Conservation (phyloP, 2,329 filamentous ascomycete genomes). For the Aspergillus eucalypticola region DNA sequence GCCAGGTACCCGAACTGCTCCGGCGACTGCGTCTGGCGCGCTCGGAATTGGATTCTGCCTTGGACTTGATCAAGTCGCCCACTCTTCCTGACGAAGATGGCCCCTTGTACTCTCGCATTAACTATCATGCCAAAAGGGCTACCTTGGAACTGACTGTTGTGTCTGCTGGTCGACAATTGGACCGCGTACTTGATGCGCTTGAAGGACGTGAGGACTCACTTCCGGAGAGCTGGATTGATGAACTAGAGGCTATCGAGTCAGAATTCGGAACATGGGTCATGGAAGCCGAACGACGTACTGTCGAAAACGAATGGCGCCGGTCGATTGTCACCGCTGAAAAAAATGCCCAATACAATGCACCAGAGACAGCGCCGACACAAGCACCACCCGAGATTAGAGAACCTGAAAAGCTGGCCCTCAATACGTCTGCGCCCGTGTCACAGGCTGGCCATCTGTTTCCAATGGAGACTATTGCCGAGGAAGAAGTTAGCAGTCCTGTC, state of each 20-base stretch:
- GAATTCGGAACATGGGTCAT: slow-evolving; percentile 80
- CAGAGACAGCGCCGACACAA: neutral
- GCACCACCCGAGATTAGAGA: neutral
- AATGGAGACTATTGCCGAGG: slow-evolving; percentile 29
- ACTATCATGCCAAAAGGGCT: slow-evolving; percentile 48
- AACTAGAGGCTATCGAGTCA: slow-evolving; percentile 76
- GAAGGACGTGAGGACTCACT: slow-evolving; percentile 83
- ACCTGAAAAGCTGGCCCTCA: neutral
- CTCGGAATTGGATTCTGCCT: slow-evolving; percentile 36
- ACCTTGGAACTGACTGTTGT: slow-evolving; percentile 70
- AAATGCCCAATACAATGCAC: neutral
- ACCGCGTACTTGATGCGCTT: slow-evolving; percentile 81
- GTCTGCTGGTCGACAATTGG: slow-evolving; percentile 70
- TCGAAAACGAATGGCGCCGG: slow-evolving; percentile 60
- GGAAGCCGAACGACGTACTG: slow-evolving; percentile 71
- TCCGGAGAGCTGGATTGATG: slow-evolving; percentile 83
- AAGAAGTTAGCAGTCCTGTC: slow-evolving; percentile 18
- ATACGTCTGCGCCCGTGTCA: slow-evolving; percentile 1
- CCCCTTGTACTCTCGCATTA: slow-evolving; percentile 32
- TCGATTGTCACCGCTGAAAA: slow-evolving; percentile 17
- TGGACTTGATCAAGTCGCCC: slow-evolving; percentile 30
- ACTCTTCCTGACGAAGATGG: slow-evolving; percentile 29
- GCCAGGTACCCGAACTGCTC: slow-evolving; percentile 70
- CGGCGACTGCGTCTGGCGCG: slow-evolving; percentile 56
- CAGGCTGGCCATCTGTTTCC: slow-evolving; percentile 15